Percentiles rank a stretch among this genome's conserved stretches.
Evolutionary conservation across 2,329 filamentous ascomycete species (phyloP).

Genomic region (Blastomyces parvus): DNA sequence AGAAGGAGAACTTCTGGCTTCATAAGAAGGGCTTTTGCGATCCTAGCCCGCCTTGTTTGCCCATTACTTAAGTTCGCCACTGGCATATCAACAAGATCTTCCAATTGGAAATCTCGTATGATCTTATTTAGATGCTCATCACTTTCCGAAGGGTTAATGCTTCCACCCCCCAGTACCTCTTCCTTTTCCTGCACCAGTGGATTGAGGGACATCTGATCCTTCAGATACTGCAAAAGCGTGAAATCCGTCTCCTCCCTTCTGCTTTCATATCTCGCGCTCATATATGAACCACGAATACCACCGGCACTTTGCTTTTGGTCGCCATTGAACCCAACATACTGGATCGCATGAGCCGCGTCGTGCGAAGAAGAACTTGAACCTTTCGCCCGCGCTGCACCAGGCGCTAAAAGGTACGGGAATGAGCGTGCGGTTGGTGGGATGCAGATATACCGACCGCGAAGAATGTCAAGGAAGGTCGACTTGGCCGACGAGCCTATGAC

Average conservation of each 20-base stretch:
- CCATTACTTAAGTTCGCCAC: conserved; percentile 89
- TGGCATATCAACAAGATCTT: conserved; percentile 63
- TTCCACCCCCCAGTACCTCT: conserved; percentile 22
- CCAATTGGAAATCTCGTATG: conserved; percentile 59
- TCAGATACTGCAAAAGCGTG: conserved; percentile 68
- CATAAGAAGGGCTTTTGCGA: conserved; percentile 73
- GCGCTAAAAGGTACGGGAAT: conserved; percentile 66
- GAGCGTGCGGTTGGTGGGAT: conserved; percentile 65
- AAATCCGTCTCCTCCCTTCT: conserved; percentile 80
- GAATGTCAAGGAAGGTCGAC: conserved; percentile 69
- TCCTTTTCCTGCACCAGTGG: conserved; percentile 49
- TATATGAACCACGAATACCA: conserved; percentile 58
- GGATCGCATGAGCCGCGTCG: conserved; percentile 59
- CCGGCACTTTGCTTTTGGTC: conserved; percentile 48
- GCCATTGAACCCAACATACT: conserved; percentile 82
- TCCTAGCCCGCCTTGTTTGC: conserved; percentile 75
- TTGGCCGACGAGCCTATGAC: conserved; percentile 72
- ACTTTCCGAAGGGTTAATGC: conserved; percentile 37
- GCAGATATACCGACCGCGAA: conserved; percentile 66
- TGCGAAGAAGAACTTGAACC: conserved; percentile 40
- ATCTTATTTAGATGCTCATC: conserved; percentile 50
- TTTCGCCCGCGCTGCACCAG: conserved; percentile 48
- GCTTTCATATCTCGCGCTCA: conserved; percentile 86
- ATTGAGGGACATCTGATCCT: conserved; percentile 76
- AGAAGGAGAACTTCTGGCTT: conserved; percentile 72